These are phyloP conservation scores for Debaryomyces udenii DNA, from an alignment of 1,139 yeast species.

Conservation along the genomic window DNA sequence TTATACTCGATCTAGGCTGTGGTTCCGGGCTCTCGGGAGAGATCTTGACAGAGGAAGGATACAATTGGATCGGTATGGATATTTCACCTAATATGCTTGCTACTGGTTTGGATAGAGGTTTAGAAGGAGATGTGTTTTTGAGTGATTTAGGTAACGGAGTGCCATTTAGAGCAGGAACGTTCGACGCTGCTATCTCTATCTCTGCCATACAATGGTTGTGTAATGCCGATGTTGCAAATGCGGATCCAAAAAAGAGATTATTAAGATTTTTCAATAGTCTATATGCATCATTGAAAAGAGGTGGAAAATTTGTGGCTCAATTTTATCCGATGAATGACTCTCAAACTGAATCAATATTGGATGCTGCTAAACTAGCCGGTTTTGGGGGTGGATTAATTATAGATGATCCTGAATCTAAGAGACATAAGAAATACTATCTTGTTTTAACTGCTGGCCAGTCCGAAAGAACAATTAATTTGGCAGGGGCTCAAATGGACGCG, in stretches of 20 bases:
- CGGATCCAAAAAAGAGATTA: slow-evolving; percentile 86
- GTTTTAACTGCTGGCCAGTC: slow-evolving; percentile 88
- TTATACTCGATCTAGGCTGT: slow-evolving; percentile 90
- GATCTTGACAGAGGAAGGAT: slow-evolving; percentile 90
- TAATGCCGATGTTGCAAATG: slow-evolving; percentile 84
- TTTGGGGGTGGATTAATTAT: slow-evolving; percentile 94
- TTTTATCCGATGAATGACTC: slow-evolving; percentile 91
- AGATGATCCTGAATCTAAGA: slow-evolving; percentile 91
- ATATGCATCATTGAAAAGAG: slow-evolving; percentile 83
- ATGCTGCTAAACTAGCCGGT: slow-evolving; percentile 92
- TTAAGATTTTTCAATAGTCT: slow-evolving; percentile 83
- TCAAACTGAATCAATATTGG: slow-evolving; percentile 75
- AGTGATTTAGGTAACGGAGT: slow-evolving; percentile 94
- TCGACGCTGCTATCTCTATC: slow-evolving; percentile 95
- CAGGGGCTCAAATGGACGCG: slow-evolving; percentile 78
- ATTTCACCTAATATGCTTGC: slow-evolving; percentile 96
- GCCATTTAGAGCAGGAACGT: slow-evolving; percentile 94
- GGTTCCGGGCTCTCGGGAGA: slow-evolving; percentile 98
- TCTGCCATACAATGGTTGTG: slow-evolving; percentile 98
- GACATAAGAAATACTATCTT: slow-evolving; percentile 86
- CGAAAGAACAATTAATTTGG: slow-evolving; percentile 67
- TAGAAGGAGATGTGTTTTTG: slow-evolving; percentile 89
- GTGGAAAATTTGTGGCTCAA: slow-evolving; percentile 97
- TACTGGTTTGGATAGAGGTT: slow-evolving; percentile 86
- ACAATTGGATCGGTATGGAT: slow-evolving; percentile 95